phyloP scores from a whole-genome alignment of 495 filamentous ascomycete species.

The Podospora comata region DNA sequence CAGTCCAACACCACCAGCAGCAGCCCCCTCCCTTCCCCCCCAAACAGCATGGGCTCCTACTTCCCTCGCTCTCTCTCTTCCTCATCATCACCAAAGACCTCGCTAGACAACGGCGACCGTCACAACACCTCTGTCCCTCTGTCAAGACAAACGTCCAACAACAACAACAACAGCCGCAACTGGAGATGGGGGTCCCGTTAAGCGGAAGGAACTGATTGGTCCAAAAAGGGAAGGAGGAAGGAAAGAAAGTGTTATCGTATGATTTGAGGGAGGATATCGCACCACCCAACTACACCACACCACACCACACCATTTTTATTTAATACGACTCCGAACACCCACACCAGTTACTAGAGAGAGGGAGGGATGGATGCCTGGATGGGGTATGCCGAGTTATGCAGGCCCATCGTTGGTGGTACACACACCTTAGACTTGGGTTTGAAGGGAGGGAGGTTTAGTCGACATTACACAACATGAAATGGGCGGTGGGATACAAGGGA shows the following conservation, averaged over 20 bases:
- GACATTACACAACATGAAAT: background rate
- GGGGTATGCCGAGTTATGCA: background rate
- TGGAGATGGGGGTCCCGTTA: constrained; percentile 31
- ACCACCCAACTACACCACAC: background rate
- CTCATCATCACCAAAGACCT: constrained; percentile 37
- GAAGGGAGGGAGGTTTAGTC: background rate
- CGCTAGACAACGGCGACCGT: constrained; percentile 42
- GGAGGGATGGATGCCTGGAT: background rate
- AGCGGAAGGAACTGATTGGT: background rate
- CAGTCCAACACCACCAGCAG: constrained; percentile 36
- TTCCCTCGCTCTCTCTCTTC: constrained; percentile 41
- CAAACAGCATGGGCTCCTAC: constrained; percentile 26
- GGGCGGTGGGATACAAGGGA: background rate
- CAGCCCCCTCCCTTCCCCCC: constrained; percentile 29
- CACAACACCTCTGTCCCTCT: constrained; percentile 10
- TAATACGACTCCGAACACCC: background rate
- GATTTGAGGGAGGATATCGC: background rate
- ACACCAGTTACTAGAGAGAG: background rate
- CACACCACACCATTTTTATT: background rate
- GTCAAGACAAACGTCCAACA: constrained; percentile 14
- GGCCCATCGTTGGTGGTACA: background rate
- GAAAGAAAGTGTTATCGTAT: background rate
- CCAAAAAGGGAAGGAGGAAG: background rate
- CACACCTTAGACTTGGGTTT: background rate
- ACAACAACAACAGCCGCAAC: constrained; percentile 2